Base-by-base conservation (phyloP, 1,284 basidiomycete genomes). In the Microbotryum silenes-acaulis region DNA sequence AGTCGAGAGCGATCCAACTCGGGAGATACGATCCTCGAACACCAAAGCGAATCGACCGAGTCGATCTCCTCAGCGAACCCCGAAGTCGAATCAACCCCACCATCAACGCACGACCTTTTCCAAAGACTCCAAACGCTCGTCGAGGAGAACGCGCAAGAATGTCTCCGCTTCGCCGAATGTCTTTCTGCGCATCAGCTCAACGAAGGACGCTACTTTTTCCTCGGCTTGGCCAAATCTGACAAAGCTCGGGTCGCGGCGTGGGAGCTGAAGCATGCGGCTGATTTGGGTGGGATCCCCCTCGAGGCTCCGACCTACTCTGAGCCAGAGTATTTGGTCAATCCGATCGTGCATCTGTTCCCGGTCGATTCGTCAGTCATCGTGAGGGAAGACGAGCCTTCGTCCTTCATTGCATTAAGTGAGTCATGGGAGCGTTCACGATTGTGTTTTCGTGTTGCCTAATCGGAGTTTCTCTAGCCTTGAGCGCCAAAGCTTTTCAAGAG, bases 361-460 rank as follows among this genome's bases (percentile, higher is more conserved):
- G 48, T 64, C 29, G 55, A 56, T 10, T 57, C 62, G 18, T 48
- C 54, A 0, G 50, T 68, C 21, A 56, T 68, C 44, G 59, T 64
- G 7, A 44, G 65, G 7, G 57, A 66, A n/a, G 27, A 31, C 16
- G 67, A 68, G 45, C 44, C 62, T 14, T 57, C 53, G 9, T 62
- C 59, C 9, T 23, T 63, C 27, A 64, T 68, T 45, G 67, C 67
- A 4, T 56, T 68, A 46, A 49, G 49, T 51, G 20, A 51, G 49
- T 51, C 25, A 9, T 10, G 31, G 9, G 31, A 8, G 31, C 2
- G 31, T 6, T 27, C 5, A 27, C 27, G 6, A 27, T 27, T 18
- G 10, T 7, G 18, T 10, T 37, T 37, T 14, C 12, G 14, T 37
- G 37, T 37, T 37, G 37, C 9, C 14, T 16, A 37, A 37, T 10